A percentile compares a stretch with the other conserved stretches of the same genome.
phyloP scores from a whole-genome alignment of 345 rosid genomes.

The Murraya koenigii region DNA sequence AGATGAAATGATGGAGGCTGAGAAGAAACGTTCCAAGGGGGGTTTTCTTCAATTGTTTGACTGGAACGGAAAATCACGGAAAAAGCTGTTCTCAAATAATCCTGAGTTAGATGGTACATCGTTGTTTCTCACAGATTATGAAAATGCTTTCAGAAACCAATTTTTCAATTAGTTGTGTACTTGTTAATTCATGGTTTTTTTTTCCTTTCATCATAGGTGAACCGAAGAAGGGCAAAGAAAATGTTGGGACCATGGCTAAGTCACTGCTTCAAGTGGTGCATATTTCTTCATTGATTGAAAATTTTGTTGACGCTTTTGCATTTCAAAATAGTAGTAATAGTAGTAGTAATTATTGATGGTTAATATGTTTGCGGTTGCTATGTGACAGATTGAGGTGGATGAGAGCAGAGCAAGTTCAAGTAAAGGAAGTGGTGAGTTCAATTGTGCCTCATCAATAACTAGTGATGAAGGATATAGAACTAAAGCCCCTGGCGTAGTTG shows the following conservation, averaged over 20 bases:
- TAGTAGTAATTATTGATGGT: slow-evolving; percentile 5
- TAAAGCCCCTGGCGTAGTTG: slow-evolving; percentile 86
- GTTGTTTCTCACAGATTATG: background rate
- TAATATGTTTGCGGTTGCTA: slow-evolving; percentile 15
- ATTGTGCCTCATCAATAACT: slow-evolving; percentile 57
- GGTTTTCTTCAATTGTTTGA: slow-evolving; percentile 70
- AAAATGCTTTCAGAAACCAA: background rate
- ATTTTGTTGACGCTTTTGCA: slow-evolving; percentile 8
- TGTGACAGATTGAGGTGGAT: slow-evolving; percentile 46
- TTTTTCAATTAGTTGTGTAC: background rate
- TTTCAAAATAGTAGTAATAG: background rate
- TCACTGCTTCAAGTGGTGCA: slow-evolving; percentile 43
- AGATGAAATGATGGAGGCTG: slow-evolving; percentile 63
- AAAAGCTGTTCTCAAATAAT: slow-evolving; percentile 60
- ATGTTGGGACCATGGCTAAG: slow-evolving; percentile 25
- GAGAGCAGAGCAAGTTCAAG: slow-evolving; percentile 39
- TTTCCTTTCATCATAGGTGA: slow-evolving; percentile 30
- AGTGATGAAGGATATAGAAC: slow-evolving; percentile 67
- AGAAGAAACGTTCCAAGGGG: slow-evolving; percentile 68
- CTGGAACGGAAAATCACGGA: slow-evolving; percentile 85
- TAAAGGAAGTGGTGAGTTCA: slow-evolving; percentile 46
- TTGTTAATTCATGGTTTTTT: slow-evolving; percentile 3
- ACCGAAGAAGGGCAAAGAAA: slow-evolving; percentile 45
- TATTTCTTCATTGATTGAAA: slow-evolving; percentile 8
- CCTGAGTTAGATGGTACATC: slow-evolving; percentile 44